phyloP scores from a whole-genome alignment of 805 yeast genomes.

The Lachancea sp. region DNA sequence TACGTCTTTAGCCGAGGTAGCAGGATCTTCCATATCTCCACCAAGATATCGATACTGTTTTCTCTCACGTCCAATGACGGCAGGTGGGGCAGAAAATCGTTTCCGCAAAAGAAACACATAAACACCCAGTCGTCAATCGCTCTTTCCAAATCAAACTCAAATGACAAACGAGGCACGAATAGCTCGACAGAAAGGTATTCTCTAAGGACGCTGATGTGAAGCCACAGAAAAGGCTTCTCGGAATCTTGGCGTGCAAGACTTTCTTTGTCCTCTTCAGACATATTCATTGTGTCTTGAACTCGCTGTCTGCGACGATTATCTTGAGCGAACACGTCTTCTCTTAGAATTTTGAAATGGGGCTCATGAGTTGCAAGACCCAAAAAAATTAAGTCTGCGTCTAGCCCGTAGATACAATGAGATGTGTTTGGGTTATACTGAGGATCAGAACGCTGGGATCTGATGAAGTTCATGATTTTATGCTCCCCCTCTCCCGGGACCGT shows the following conservation, averaged over 20 bases:
- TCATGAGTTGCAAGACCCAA: constrained; percentile 96
- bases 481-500: constrained; percentile 99
- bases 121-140: constrained; percentile 99
- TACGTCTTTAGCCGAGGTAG: constrained; percentile 65
- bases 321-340: constrained; percentile 95
- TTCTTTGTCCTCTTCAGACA: constrained; percentile 53
- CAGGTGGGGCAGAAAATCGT: constrained; percentile 94
- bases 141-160: constrained; percentile 81
- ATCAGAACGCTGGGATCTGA: constrained; percentile 81
- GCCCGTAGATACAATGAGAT: constrained; percentile 91
- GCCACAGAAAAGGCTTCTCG: constrained; percentile 86
- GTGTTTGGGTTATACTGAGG: constrained; percentile 89
- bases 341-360: constrained; percentile 86
- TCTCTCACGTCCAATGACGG: constrained; percentile 94
- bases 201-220: constrained; percentile 78
- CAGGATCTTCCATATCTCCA: constrained; percentile 73
- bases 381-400: constrained; percentile 96
- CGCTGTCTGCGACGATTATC: constrained; percentile 38
- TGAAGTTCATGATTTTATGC: constrained; percentile 94
- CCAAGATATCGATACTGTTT: constrained; percentile 78
- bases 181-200: constrained; percentile 85
- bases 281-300: constrained; percentile 33
- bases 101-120: constrained; percentile 97
- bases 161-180: constrained; percentile 58
- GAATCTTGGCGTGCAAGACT: constrained; percentile 32